These are phyloP conservation scores for Microbotryum scabiosae DNA, from an alignment of 1,284 basidiomycete genomes.

Conservation along the genomic window DNA sequence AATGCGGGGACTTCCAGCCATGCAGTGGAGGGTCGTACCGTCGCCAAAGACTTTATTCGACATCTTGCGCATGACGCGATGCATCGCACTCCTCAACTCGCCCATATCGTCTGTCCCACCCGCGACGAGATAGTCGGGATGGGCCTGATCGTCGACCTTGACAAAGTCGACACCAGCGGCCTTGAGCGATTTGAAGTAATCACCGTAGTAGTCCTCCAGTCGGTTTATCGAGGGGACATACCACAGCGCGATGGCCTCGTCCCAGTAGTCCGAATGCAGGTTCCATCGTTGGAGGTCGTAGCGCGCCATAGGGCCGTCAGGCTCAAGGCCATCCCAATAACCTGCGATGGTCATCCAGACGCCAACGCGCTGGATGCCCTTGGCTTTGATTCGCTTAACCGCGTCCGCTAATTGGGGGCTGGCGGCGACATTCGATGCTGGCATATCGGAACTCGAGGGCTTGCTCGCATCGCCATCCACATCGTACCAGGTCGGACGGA, in stretches of 20 bases:
- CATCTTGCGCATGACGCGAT: slow-evolving; percentile 24
- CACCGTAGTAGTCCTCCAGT: slow-evolving; percentile 30
- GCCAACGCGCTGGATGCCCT: slow-evolving; percentile 26
- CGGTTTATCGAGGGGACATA: slow-evolving; percentile 26
- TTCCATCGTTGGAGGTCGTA: slow-evolving; percentile 15
- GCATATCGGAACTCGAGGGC: too few species aligned
- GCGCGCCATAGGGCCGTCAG: slow-evolving; percentile 9
- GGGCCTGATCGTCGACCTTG: slow-evolving; percentile 39
- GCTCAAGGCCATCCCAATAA: slow-evolving; percentile 31
- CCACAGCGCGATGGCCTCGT: neutral
- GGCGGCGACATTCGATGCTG: too few species aligned
- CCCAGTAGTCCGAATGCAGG: neutral
- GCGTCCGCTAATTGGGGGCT: slow-evolving; percentile 6
- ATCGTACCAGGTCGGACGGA: slow-evolving; percentile 13
- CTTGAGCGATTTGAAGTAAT: slow-evolving; percentile 33
- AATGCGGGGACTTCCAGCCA: slow-evolving; percentile 30
- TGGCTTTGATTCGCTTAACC: slow-evolving; percentile 15
- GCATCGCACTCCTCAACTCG: slow-evolving; percentile 14
- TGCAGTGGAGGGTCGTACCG: slow-evolving; percentile 35
- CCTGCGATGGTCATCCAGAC: slow-evolving; percentile 34
- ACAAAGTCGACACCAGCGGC: slow-evolving; percentile 35
- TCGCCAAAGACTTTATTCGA: slow-evolving; percentile 32
- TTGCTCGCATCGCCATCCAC: neutral
- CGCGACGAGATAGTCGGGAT: slow-evolving; percentile 21
- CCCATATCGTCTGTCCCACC: slow-evolving; percentile 6